A percentile compares a stretch with the other conserved stretches of the same genome.
Conservation (phyloP, 2,329 filamentous ascomycete genomes). For the Zymoseptoria ardabiliae region DNA sequence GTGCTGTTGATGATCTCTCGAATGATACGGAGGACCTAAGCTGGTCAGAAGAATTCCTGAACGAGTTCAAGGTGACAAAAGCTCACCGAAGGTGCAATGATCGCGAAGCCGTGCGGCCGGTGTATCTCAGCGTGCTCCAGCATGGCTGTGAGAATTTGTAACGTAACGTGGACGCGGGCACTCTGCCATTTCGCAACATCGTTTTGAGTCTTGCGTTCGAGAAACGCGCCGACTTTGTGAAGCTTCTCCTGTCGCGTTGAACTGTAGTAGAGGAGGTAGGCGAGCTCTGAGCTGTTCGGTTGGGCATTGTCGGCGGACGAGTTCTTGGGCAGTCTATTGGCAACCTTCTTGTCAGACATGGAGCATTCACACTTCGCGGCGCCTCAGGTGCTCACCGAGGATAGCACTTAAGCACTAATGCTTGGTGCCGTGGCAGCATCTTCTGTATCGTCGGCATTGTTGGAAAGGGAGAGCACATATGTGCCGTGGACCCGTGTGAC, state of each 20-base stretch:
- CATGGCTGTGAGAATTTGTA: slow-evolving; percentile 83
- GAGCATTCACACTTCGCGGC: not conserved
- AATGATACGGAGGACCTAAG: slow-evolving; percentile 74
- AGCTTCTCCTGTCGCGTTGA: slow-evolving; percentile 91
- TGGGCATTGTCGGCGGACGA: slow-evolving; percentile 70
- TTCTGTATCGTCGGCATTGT: slow-evolving; percentile 38
- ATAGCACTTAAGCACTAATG: slow-evolving; percentile 92
- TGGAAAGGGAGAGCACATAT: not conserved
- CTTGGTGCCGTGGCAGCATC: slow-evolving; percentile 88
- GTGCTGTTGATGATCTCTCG: slow-evolving; percentile 68
- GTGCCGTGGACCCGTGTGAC: not conserved
- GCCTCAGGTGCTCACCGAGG: slow-evolving; percentile 48
- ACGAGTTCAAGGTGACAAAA: not conserved
- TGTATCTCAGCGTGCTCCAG: slow-evolving; percentile 63
- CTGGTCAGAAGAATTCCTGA: slow-evolving; percentile 2
- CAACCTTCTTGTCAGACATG: not conserved
- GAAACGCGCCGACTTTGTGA: slow-evolving; percentile 87
- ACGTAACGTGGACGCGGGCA: slow-evolving; percentile 80
- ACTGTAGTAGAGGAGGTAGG: slow-evolving; percentile 93
- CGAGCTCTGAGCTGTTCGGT: slow-evolving; percentile 92
- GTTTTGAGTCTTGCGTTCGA: slow-evolving; percentile 86
- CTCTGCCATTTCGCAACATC: slow-evolving; percentile 86
- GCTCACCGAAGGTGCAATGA: slow-evolving; percentile 58
- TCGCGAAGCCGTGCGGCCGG: slow-evolving; percentile 76
- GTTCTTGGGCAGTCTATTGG: slow-evolving; percentile 64